Evolutionary conservation across 2,329 filamentous ascomycete species (phyloP).

Genomic region (Blumeriella jaapii): DNA sequence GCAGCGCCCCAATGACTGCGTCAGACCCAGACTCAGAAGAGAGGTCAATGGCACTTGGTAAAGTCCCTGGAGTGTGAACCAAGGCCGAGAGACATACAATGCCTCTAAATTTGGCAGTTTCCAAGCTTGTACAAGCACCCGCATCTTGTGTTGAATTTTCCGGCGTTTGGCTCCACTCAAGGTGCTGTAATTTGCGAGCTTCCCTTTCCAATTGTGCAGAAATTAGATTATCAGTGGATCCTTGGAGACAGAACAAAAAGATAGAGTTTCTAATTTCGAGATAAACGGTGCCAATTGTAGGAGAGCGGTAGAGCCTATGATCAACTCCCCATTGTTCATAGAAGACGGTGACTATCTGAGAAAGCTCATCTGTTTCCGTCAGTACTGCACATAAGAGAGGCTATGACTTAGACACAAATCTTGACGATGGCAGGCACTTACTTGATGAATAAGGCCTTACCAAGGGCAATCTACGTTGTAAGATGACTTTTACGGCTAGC

Average conservation of each 20-base stretch:
- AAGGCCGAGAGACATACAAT: background rate
- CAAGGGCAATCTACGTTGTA: background rate
- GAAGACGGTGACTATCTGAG: background rate
- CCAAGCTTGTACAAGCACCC: background rate
- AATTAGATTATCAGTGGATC: background rate
- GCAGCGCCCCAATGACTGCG: background rate
- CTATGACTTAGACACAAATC: background rate
- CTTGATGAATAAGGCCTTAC: background rate
- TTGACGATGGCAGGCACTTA: background rate
- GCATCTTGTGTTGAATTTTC: background rate
- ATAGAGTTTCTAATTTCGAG: background rate
- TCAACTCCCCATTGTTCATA: background rate
- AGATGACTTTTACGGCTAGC: slow-evolving; percentile 39
- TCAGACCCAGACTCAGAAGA: background rate
- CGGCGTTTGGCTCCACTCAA: background rate
- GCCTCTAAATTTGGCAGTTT: background rate
- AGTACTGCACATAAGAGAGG: background rate
- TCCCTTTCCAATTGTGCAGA: background rate
- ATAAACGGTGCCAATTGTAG: background rate
- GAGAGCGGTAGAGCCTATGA: background rate
- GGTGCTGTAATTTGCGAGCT: background rate
- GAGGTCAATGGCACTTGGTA: background rate
- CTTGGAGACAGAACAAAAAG: background rate
- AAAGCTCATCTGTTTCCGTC: background rate
- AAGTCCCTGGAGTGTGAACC: background rate